Evolutionary conservation across 1,284 basidiomycete species (phyloP).

Genomic region (Trichosporon ovoides): DNA sequence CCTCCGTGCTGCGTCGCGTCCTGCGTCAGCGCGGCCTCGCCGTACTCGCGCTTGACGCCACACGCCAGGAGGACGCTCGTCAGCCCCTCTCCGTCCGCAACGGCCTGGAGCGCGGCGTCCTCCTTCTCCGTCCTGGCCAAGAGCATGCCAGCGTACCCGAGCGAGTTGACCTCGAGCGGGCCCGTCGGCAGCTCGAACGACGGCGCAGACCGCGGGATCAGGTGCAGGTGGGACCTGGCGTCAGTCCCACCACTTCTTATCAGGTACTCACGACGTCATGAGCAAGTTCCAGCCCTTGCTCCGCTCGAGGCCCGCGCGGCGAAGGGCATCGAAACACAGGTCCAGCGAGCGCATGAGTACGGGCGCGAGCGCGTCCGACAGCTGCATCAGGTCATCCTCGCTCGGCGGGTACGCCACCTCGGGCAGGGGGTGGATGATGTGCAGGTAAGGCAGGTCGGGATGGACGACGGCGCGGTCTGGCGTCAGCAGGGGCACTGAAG

Average conservation of each 20-base stretch:
- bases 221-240: slow-evolving; percentile 63
- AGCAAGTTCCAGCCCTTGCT: slow-evolving; percentile 65
- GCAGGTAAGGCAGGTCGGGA: slow-evolving; percentile 65
- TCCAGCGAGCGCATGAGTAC: slow-evolving; percentile 72
- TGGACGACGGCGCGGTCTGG: slow-evolving; percentile 69
- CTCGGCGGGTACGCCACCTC: slow-evolving; percentile 52
- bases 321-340: slow-evolving; percentile 62
- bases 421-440: slow-evolving; percentile 58
- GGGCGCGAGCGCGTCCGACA: slow-evolving; percentile 58
- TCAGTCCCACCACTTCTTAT: too few relatives aligned
- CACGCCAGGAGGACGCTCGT: slow-evolving; percentile 36
- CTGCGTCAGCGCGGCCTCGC: slow-evolving; percentile 37
- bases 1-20: slow-evolving; percentile 27
- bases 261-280: slow-evolving; percentile 54
- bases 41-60: slow-evolving; percentile 40
- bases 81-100: slow-evolving; percentile 28
- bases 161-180: slow-evolving; percentile 64
- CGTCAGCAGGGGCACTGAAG: slow-evolving; percentile 8
- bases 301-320: slow-evolving; percentile 32
- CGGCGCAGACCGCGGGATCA: slow-evolving; percentile 63
- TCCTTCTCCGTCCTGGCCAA: slow-evolving; percentile 73
- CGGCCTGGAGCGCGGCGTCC: slow-evolving; percentile 57
- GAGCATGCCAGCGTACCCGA: slow-evolving; percentile 81
- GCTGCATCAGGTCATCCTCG: slow-evolving; percentile 41
- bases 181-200: slow-evolving; percentile 29